These are phyloP conservation scores for Rhynchosporium graminicola DNA, from an alignment of 2,329 filamentous ascomycete species.

Conservation along the genomic window DNA sequence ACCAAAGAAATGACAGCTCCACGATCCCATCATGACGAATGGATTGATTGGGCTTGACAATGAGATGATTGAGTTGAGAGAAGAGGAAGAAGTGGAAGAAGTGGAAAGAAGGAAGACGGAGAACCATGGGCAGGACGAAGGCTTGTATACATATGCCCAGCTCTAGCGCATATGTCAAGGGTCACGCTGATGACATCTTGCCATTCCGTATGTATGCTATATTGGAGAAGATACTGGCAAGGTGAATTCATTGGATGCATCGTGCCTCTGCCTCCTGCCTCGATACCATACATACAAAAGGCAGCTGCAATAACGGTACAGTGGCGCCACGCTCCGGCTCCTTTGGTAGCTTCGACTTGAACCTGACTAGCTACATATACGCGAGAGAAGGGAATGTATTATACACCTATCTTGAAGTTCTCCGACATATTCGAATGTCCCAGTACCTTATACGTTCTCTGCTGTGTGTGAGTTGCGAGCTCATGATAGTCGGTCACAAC, in stretches of 20 bases:
- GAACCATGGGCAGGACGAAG: conserved; percentile 2
- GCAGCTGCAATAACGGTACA: background rate
- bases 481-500: background rate
- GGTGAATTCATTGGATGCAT: background rate
- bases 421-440: conserved; percentile 5
- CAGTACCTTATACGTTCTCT: conserved; percentile 3
- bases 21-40: conserved; percentile 12
- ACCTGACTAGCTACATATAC: conserved; percentile 3
- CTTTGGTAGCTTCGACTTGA: conserved; percentile 4
- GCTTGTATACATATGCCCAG: conserved; percentile 3
- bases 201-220: background rate
- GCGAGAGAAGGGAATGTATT: background rate
- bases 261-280: conserved; percentile 1
- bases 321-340: background rate
- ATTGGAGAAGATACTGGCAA: conserved; percentile 2
- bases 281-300: background rate
- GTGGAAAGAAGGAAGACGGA: background rate
- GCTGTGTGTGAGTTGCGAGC: background rate
- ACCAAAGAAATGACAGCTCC: too few relatives aligned
- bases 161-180: conserved; percentile 3
- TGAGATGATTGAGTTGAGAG: background rate
- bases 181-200: conserved; percentile 1
- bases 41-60: background rate
- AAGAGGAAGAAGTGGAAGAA: background rate
- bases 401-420: background rate